Evolutionary conservation across 2,329 filamentous ascomycete species (phyloP).

Genomic region (Coniella lustricola): DNA sequence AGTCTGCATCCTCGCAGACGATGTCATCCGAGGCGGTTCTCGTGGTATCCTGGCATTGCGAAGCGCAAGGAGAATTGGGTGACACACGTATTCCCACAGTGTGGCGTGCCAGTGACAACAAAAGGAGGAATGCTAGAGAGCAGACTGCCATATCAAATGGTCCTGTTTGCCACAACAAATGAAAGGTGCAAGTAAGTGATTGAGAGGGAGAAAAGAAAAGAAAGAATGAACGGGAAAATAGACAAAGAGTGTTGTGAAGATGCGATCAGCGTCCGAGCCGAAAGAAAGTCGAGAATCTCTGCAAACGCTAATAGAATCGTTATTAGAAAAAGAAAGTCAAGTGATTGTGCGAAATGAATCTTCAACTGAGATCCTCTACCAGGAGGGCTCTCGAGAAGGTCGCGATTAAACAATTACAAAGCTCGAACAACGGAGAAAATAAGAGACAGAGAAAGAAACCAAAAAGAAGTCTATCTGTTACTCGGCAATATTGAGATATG

Average conservation of each 20-base stretch:
- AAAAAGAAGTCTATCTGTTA: background rate
- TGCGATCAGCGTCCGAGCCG: background rate
- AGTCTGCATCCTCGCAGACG: conserved; percentile 39
- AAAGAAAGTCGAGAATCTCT: conserved; percentile 1
- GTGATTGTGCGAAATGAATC: background rate
- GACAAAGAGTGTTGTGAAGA: background rate
- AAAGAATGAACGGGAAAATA: background rate
- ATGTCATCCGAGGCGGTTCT: conserved; percentile 39
- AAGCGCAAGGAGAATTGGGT: conserved; percentile 47
- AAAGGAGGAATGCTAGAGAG: conserved; percentile 16
- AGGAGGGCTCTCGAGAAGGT: conserved; percentile 11
- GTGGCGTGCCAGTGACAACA: conserved; percentile 21
- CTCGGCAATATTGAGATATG: background rate
- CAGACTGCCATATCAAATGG: conserved; percentile 16
- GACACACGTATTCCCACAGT: conserved; percentile 41
- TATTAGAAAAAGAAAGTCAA: background rate
- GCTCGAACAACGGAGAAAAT: background rate
- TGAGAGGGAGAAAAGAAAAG: background rate
- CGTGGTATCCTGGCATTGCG: conserved; percentile 43
- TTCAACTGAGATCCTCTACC: conserved; percentile 10
- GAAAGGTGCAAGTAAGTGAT: too few relatives aligned
- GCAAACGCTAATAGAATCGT: too few relatives aligned
- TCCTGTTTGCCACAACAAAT: background rate
- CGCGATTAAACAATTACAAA: conserved; percentile 14
- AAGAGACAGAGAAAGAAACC: background rate